Evolutionary conservation across 1,284 basidiomycete genomes (phyloP).

Genomic region (Gomphus bonarii): DNA sequence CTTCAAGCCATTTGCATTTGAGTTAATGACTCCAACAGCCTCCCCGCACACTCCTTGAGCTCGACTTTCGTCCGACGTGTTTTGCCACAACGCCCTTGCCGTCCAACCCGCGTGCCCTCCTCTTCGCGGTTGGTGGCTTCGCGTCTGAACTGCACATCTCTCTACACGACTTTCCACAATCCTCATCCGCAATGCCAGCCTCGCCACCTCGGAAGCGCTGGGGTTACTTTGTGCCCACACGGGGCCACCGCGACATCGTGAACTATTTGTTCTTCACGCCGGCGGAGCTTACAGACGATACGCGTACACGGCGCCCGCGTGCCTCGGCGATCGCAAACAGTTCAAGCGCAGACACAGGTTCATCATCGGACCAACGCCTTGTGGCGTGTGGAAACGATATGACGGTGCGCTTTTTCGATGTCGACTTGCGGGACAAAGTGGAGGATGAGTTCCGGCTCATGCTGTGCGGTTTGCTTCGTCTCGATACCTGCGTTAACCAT

Average conservation of each 20-base stretch:
- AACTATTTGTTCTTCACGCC: constrained; percentile 69
- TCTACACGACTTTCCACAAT: constrained; percentile 28
- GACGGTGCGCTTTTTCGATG: constrained; percentile 65
- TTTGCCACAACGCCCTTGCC: constrained; percentile 50
- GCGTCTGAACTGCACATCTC: constrained; percentile 72
- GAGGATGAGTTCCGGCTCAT: constrained; percentile 29
- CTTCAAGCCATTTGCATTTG: constrained; percentile 6
- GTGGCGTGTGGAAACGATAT: constrained; percentile 79
- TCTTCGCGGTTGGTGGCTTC: constrained; percentile 79
- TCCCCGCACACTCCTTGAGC: constrained; percentile 39
- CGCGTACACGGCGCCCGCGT: constrained; percentile 26
- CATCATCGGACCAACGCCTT: constrained; percentile 55
- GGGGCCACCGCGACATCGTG: constrained; percentile 55
- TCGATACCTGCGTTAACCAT: constrained; percentile 65
- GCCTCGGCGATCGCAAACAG: background rate
- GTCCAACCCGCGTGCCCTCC: constrained; percentile 32
- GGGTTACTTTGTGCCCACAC: constrained; percentile 32
- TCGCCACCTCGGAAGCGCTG: constrained; percentile 19
- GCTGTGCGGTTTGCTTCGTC: constrained; percentile 30
- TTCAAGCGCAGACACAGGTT: constrained; percentile 25
- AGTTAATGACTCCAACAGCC: constrained; percentile 24
- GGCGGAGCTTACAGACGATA: constrained; percentile 25
- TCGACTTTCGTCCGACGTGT: constrained; percentile 58
- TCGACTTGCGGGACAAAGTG: constrained; percentile 33
- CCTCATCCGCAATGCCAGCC: constrained; percentile 17